Evolutionary conservation across 306 rosid species (phyloP).

Genomic region (Senna siamea): DNA sequence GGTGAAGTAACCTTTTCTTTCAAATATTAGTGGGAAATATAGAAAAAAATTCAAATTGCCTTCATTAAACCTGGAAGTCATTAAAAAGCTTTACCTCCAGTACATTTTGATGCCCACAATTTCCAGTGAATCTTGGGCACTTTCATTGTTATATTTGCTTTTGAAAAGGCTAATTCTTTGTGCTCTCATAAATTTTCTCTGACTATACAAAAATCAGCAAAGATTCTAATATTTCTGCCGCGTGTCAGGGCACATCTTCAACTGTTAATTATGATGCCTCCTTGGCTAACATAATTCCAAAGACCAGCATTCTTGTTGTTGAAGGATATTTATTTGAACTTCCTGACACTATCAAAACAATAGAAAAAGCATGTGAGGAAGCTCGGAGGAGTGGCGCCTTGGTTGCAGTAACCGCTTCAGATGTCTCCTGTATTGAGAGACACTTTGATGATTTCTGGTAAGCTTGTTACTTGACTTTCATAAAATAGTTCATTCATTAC

Average conservation of each 20-base stretch:
- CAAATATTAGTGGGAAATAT: not conserved
- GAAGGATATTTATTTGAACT: constrained; percentile 95
- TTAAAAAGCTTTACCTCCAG: not conserved
- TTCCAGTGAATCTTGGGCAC: not conserved
- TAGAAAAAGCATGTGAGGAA: constrained; percentile 71
- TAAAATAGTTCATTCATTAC: constrained; percentile 5
- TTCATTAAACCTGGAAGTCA: not conserved
- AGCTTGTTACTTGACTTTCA: not conserved
- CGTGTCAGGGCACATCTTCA: constrained; percentile 89
- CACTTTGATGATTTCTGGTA: constrained; percentile 92
- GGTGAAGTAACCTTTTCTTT: not conserved
- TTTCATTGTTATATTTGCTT: constrained; percentile 10
- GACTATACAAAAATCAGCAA: not conserved
- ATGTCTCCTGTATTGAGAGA: constrained; percentile 88
- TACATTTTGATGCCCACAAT: not conserved
- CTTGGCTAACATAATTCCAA: constrained; percentile 71
- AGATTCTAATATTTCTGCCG: constrained; percentile 42
- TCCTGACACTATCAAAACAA: constrained; percentile 79
- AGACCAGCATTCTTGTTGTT: constrained; percentile 78
- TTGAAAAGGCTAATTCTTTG: not conserved
- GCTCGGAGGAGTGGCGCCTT: constrained; percentile 79
- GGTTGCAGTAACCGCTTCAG: constrained; percentile 94
- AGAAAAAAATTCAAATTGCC: not conserved
- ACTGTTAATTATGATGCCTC: constrained; percentile 66
- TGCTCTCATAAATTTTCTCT: constrained; percentile 21